A percentile compares a stretch with the other conserved stretches of the same genome.
phyloP scores from a whole-genome alignment of 73 alveolate species.

The Tetrahymena malaccensis region DNA sequence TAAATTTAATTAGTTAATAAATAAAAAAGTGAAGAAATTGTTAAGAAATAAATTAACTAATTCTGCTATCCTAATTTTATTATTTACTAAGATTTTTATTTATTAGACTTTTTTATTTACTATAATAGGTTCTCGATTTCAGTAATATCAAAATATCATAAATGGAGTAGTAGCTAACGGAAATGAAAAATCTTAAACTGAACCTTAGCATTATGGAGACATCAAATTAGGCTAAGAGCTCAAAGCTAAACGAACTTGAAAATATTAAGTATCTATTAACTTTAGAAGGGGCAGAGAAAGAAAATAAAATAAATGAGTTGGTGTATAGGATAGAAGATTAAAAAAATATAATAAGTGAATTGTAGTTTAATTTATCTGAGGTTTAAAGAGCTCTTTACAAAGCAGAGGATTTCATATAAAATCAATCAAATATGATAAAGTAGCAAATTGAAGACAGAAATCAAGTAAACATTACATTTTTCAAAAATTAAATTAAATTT shows the following conservation, averaged over 20 bases:
- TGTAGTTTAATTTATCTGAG: neutral
- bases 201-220: neutral
- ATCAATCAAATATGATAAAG: neutral
- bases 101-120: neutral
- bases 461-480: neutral
- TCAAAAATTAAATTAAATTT: neutral
- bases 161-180: neutral
- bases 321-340: neutral
- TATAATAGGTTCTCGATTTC: neutral
- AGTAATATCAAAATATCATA: neutral
- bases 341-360: neutral
- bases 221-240: neutral
- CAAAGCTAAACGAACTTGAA: neutral
- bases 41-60: neutral
- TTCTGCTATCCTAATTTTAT: too few species aligned
- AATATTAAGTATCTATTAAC: neutral
- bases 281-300: neutral
- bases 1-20: neutral
- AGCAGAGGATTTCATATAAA: neutral
- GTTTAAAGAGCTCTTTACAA: neutral
- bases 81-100: too few species aligned
- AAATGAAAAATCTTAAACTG: neutral
- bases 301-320: neutral
- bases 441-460: neutral
- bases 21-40: too few species aligned